Evolutionary conservation across 768 basidiomycete genomes (phyloP), one percentile per base, ranked within the genome.

Genomic region (Psilocybe cubensis): DNA sequence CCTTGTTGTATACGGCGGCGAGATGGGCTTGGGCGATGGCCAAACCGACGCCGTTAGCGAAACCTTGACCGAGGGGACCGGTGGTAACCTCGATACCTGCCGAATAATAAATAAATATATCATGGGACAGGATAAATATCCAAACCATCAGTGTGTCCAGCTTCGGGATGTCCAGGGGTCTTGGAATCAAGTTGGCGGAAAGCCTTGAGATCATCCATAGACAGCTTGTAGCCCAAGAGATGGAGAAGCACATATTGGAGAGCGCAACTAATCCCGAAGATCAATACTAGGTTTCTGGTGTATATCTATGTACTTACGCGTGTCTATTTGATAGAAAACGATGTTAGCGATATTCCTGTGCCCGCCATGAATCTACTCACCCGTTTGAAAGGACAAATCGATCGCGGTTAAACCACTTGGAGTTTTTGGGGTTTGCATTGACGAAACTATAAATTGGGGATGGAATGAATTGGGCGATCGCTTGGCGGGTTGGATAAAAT

Each of bases 351-450:
- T 41, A 41, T 24, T 28, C 40, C 42, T 20, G 29, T 18, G 42
- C 14, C 44, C 38, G 56, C 29, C 41, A 20, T 53, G 56, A 38
- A 48, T 20, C 40, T 9, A 75, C 89, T 63, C 74, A 94, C 86
- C 94, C 94, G 69, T 96, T 96, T 63, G 95, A 97, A 63, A 97
- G 87, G 58, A 98, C 95, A 67, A 96, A 98, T 75, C 95, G 89
- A 80, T 97, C 95, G 59, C 96, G 89, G 77, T 96, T 96, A 78
- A 89, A 90, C 95, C 94, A 96, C 73, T 92, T 88, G 40, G 94
- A 86, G 78, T 82, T 89, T 73, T 87, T 87, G 48, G 94, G 91
- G 77, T 94, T 96, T 67, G 88, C 87, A 62, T 90, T 91, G 77
- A 97, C 72, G 82, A 94, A 92, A 18, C 91, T 92, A 27, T 6